A percentile compares a stretch with the other conserved stretches of the same genome.
Conservation (phyloP, 306 rosid species). For the Citrullus colocynthis region DNA sequence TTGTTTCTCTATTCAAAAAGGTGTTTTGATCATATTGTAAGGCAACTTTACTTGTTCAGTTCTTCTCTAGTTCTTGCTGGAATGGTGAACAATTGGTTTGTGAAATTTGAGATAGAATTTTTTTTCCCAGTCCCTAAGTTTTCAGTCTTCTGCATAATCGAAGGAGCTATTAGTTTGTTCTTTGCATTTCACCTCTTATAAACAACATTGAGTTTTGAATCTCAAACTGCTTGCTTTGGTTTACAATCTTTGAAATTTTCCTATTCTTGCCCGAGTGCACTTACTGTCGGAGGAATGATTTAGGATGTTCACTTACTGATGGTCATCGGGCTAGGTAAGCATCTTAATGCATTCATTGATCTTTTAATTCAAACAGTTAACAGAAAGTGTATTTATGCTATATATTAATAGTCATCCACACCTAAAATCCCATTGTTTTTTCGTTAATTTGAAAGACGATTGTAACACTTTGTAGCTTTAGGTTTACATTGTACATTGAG, state of each 20-base stretch:
- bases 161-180: background rate
- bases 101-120: constrained; percentile 45
- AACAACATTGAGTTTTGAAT: background rate
- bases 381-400: background rate
- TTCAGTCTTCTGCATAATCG: background rate
- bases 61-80: constrained; percentile 46
- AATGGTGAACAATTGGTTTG: constrained; percentile 58
- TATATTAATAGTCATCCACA: background rate
- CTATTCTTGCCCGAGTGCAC: background rate
- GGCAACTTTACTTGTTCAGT: constrained; percentile 41
- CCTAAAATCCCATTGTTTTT: background rate
- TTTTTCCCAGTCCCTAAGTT: background rate
- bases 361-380: background rate
- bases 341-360: background rate
- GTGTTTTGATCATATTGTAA: constrained; percentile 65
- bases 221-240: background rate
- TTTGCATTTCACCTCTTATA: background rate
- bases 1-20: constrained; percentile 50
- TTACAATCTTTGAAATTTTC: background rate
- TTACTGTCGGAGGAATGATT: background rate
- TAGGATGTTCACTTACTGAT: background rate
- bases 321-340: background rate
- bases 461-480: background rate
- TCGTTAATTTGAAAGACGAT: background rate
- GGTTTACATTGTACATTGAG: background rate